Evolutionary conservation across 2,329 filamentous ascomycete genomes (phyloP).

Genomic region (Mycosphaerella sp.): DNA sequence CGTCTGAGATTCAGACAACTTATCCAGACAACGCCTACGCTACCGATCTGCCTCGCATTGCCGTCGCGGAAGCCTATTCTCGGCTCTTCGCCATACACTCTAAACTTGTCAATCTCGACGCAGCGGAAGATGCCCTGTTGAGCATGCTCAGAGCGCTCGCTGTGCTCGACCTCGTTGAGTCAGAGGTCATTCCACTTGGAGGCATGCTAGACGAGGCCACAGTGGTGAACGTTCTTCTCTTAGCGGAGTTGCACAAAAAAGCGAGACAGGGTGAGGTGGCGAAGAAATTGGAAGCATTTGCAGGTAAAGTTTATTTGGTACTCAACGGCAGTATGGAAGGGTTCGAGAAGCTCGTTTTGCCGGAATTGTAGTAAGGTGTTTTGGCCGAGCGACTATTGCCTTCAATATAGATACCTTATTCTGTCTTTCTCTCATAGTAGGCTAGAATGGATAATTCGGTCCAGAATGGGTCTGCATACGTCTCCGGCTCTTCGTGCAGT

Average conservation of each 20-base stretch:
- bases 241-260: conserved; percentile 5
- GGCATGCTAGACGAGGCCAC: conserved; percentile 1
- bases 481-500: too few species aligned
- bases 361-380: not conserved
- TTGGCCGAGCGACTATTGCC: too few species aligned
- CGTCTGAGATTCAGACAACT: not conserved
- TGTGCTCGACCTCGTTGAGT: not conserved
- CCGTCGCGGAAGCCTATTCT: conserved; percentile 8
- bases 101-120: conserved; percentile 4
- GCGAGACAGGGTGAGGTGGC: not conserved
- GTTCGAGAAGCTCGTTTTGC: conserved; percentile 3
- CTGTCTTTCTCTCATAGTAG: too few species aligned
- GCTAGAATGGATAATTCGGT: too few species aligned
- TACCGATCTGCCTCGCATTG: not conserved
- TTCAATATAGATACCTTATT: too few species aligned
- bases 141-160: conserved; percentile 1
- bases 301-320: conserved; percentile 5
- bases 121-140: conserved; percentile 4
- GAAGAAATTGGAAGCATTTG: conserved; percentile 3
- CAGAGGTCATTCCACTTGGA: not conserved
- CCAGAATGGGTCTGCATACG: too few species aligned
- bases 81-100: conserved; percentile 7
- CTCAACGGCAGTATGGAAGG: conserved; percentile 13
- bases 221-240: conserved; percentile 6
- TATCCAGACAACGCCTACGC: not conserved